Percentiles rank a stretch among this genome's conserved stretches.
Evolutionary conservation across 2,329 filamentous ascomycete genomes (phyloP).

Genomic region (Xylaria sp.): DNA sequence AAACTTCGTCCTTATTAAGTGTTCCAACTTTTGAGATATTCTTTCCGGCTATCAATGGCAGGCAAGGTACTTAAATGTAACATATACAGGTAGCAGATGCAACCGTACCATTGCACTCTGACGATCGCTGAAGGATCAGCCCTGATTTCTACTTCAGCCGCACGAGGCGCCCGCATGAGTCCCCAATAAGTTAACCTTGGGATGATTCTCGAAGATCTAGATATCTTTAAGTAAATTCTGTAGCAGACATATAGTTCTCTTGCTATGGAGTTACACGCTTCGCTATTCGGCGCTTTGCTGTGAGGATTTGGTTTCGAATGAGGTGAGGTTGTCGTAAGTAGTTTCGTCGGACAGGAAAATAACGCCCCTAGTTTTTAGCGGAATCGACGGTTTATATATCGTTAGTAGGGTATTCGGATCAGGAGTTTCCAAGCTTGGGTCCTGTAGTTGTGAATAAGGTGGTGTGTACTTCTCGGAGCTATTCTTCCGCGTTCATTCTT

Average conservation of each 20-base stretch:
- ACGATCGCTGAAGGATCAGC: background rate
- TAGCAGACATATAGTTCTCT: background rate
- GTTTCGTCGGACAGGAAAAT: background rate
- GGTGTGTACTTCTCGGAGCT: background rate
- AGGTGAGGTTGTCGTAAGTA: background rate
- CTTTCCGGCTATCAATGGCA: background rate
- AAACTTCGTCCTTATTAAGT: background rate
- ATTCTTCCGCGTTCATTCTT: background rate
- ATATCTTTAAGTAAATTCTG: background rate
- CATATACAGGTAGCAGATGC: background rate
- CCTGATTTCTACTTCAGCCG: background rate
- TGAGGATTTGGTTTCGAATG: background rate
- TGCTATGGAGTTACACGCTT: too few species aligned
- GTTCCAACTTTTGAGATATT: background rate
- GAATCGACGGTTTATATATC: too few species aligned
- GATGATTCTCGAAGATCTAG: background rate
- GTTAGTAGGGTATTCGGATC: too few species aligned
- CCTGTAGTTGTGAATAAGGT: background rate
- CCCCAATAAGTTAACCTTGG: background rate
- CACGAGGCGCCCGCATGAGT: background rate
- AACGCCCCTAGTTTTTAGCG: too few species aligned
- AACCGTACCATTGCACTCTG: constrained; percentile 1
- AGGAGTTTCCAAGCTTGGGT: too few species aligned
- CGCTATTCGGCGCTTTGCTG: background rate
- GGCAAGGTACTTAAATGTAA: background rate